Base-by-base conservation (phyloP, 441 rosid species). In the Adansonia rubrostipa region DNA sequence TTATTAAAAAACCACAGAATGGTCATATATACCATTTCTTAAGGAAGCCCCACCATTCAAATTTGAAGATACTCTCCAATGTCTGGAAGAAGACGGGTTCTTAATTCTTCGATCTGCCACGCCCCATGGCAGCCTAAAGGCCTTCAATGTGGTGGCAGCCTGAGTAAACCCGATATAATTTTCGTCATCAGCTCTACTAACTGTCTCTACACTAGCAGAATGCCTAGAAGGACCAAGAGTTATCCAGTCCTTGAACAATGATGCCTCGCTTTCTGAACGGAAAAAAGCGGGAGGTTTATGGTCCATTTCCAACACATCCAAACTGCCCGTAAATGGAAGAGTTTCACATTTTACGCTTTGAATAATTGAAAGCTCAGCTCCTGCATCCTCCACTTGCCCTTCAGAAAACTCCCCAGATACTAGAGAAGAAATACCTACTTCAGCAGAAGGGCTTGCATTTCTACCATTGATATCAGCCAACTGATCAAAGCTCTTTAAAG, bases 41-140 rank as follows among this genome's bases (percentile, higher is more conserved):
- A 81, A 73, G 83, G 13, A 63, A 67, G 85, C 80, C 64, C 74
- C 74, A 28, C 78, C 81, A 76, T 79, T 86, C 85, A 81, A 76
- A 61, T 82, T 87, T 47, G 86, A 82, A 75, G 85, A 81, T 76
- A 68, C 80, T 65, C 75, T 83, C 90, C 83, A 77, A 24, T 80
- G 67, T 82, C 81, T 80, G 61, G 89, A 85, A 14, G 54, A 75
- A 75, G 85, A 76, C 44, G 78, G 65, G 53, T 86, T 85, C 75
- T 83, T 80, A 69, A 87, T 77, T 78, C 86, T 84, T 71, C 61
- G 79, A 9, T 89, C 88, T 57, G 77, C 83, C 74, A 79, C 19
- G 47, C 81, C 79, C 28, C 82, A 79, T 14, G 82, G 77, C 77
- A 82, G 80, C 86, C 83, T 79, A 81, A 42, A 79, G 48, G 86